These are phyloP conservation scores for Corrigiola litoralis DNA, from an alignment of 179 eudicot species.

Conservation along the genomic window DNA sequence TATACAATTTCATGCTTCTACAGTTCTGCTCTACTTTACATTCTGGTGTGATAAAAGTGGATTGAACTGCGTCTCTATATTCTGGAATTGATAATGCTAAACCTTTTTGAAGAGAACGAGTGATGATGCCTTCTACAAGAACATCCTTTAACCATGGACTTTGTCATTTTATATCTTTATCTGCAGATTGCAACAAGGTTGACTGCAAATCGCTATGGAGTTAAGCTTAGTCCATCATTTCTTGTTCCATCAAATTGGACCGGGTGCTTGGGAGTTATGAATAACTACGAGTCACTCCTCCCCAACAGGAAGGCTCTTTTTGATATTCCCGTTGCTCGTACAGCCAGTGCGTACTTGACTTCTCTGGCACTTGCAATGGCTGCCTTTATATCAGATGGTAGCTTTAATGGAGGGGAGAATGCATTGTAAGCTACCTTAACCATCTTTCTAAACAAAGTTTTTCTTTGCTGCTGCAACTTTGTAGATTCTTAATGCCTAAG, in stretches of 20 bases:
- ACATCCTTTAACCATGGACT: not conserved
- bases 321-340: constrained; percentile 87
- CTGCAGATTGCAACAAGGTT: constrained; percentile 78
- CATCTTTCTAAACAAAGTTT: not conserved
- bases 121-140: too few species aligned
- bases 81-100: too few species aligned
- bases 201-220: constrained; percentile 71
- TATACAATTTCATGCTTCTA: too few species aligned
- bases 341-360: constrained; percentile 91
- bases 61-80: too few species aligned
- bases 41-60: too few species aligned
- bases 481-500: too few species aligned
- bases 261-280: constrained; percentile 94
- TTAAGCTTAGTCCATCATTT: constrained; percentile 86
- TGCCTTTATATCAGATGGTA: constrained; percentile 86
- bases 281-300: constrained; percentile 84
- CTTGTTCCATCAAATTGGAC: constrained; percentile 97
- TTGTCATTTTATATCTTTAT: not conserved
- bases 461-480: not conserved
- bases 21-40: too few species aligned
- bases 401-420: constrained; percentile 96
- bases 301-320: constrained; percentile 92
- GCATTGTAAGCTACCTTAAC: constrained; percentile 63
- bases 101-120: too few species aligned
- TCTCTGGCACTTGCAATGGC: constrained; percentile 69